These are phyloP conservation scores for Scedosporium apiospermum DNA, from an alignment of 2,329 filamentous ascomycete species.

Conservation along the genomic window DNA sequence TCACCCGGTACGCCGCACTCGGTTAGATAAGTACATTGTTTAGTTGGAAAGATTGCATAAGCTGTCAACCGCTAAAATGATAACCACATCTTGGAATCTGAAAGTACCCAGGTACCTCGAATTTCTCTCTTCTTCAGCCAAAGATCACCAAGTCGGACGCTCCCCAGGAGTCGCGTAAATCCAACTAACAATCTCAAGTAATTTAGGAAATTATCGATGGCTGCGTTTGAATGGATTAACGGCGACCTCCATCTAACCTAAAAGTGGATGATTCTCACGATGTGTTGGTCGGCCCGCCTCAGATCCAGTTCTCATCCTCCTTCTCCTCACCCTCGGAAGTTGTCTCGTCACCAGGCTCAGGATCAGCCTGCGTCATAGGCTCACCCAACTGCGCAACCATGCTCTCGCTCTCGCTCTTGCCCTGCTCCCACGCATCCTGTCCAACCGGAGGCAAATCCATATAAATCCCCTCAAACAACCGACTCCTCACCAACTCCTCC, in stretches of 20 bases:
- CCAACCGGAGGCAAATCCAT: background rate
- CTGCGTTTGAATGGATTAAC: too few relatives aligned
- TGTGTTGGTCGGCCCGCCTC: too few relatives aligned
- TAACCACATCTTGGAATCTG: background rate
- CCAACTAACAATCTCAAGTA: too few relatives aligned
- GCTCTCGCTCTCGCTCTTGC: background rate
- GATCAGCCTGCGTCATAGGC: background rate
- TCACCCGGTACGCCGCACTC: background rate
- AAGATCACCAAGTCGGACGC: background rate
- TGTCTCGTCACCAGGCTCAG: background rate
- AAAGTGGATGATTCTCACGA: too few relatives aligned
- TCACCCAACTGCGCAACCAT: background rate
- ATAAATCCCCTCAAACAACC: background rate
- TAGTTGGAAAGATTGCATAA: too few relatives aligned
- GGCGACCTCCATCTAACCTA: too few relatives aligned
- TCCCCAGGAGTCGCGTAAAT: too few relatives aligned
- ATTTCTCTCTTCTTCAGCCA: background rate
- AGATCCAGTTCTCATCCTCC: background rate
- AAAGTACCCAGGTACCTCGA: background rate
- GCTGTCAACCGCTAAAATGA: background rate
- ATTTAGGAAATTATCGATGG: too few relatives aligned
- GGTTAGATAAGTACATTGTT: background rate
- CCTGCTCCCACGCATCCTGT: background rate
- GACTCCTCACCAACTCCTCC: background rate
- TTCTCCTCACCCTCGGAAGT: background rate